These are phyloP conservation scores for Pelargonium myrrhifolium DNA, from an alignment of 441 rosid genomes.

Conservation along the genomic window DNA sequence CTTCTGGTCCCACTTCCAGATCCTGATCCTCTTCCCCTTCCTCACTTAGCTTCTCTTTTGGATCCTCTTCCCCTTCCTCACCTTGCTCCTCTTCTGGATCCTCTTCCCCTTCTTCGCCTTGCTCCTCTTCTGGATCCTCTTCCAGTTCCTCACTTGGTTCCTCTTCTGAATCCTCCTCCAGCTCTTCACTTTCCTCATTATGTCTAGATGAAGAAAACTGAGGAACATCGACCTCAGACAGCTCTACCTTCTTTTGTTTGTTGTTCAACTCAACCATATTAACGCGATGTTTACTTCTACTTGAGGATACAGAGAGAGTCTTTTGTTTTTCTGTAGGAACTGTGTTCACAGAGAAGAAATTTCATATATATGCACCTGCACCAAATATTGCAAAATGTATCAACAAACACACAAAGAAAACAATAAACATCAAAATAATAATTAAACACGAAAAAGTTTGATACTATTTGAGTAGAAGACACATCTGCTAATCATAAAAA, in stretches of 20 bases:
- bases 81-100: neutral
- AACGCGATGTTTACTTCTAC: neutral
- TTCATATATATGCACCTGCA: neutral
- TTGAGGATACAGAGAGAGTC: neutral
- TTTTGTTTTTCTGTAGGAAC: neutral
- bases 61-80: too few species aligned
- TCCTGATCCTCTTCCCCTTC: too few species aligned
- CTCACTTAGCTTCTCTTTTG: too few species aligned
- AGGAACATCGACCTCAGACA: neutral
- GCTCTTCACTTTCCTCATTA: slow-evolving; percentile 5
- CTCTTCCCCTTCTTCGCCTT: neutral
- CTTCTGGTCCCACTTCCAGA: too few species aligned
- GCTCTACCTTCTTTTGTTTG: neutral
- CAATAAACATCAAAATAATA: neutral
- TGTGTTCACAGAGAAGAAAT: neutral
- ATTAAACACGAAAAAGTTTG: neutral
- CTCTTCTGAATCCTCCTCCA: slow-evolving; percentile 5
- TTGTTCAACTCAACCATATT: neutral
- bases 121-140: neutral
- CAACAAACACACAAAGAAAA: neutral
- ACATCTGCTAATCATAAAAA: neutral
- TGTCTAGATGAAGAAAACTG: neutral
- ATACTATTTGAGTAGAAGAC: neutral
- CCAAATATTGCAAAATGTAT: neutral
- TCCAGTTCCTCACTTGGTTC: neutral